Evolutionary conservation across 495 filamentous ascomycete genomes (phyloP).

Genomic region (Neurospora discreta): DNA sequence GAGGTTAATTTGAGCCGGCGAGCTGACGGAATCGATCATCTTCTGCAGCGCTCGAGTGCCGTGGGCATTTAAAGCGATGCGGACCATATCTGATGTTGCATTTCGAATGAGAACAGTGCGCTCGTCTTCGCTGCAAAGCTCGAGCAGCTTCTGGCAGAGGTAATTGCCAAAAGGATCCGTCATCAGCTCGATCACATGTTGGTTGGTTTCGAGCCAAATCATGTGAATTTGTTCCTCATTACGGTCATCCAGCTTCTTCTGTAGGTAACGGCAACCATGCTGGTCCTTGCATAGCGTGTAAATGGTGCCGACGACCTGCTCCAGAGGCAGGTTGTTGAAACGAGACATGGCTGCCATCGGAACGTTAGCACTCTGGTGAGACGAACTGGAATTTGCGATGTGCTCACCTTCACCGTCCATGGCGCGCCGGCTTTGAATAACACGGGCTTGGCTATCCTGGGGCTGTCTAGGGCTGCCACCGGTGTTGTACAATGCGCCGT

Average conservation of each 20-base stretch:
- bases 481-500: constrained; percentile 32
- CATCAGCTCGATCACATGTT: constrained; percentile 93
- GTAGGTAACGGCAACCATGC: constrained; percentile 88
- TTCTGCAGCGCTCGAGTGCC: constrained; percentile 94
- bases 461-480: constrained; percentile 19
- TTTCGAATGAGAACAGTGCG: constrained; percentile 86
- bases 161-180: constrained; percentile 99
- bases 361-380: constrained; percentile 8
- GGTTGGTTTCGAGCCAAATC: constrained; percentile 86
- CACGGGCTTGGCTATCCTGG: constrained; percentile 57
- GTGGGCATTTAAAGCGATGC: constrained; percentile 91
- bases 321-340: constrained; percentile 67
- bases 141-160: constrained; percentile 90
- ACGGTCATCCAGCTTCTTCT: constrained; percentile 92
- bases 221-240: constrained; percentile 72
- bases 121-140: constrained; percentile 87
- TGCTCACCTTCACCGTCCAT: constrained; percentile 51
- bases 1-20: constrained; percentile 60
- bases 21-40: constrained; percentile 96
- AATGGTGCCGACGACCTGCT: constrained; percentile 67
- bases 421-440: constrained; percentile 56
- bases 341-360: constrained; percentile 44
- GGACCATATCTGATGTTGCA: constrained; percentile 70
- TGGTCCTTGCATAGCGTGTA: constrained; percentile 91
- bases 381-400: neutral